A percentile compares a stretch with the other conserved stretches of the same genome.
phyloP scores from a whole-genome alignment of 306 rosid genomes.

The Chamaecrista fasciculata region DNA sequence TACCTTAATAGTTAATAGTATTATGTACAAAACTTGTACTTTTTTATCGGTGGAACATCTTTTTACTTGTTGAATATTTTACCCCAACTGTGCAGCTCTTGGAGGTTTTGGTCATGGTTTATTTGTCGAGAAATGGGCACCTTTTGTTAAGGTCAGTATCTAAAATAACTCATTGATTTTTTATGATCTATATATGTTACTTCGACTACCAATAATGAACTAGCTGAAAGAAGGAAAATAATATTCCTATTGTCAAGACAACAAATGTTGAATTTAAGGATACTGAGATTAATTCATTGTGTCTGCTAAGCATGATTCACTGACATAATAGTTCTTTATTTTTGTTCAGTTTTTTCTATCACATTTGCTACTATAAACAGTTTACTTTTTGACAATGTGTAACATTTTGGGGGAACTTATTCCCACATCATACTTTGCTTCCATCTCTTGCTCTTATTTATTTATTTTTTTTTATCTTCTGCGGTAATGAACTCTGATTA shows the following conservation, averaged over 20 bases:
- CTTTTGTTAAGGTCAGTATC: constrained; percentile 50
- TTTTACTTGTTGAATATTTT: not conserved
- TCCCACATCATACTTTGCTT: constrained; percentile 14
- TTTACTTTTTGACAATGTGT: not conserved
- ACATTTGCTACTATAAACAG: not conserved
- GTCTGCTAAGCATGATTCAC: not conserved
- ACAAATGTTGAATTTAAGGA: not conserved
- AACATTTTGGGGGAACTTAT: not conserved
- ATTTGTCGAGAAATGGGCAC: constrained; percentile 93
- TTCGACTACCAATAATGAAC: constrained; percentile 10
- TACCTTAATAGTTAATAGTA: not conserved
- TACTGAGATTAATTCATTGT: constrained; percentile 6
- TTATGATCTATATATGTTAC: not conserved
- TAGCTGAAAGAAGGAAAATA: constrained; percentile 14
- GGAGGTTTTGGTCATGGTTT: constrained; percentile 78
- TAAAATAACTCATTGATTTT: not conserved
- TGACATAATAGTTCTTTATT: not conserved
- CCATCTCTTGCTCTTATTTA: not conserved
- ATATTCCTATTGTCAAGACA: constrained; percentile 8
- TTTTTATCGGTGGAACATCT: constrained; percentile 1
- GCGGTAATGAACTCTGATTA: not conserved
- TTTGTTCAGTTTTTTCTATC: not conserved
- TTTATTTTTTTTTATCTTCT: not conserved
- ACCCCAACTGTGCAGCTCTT: constrained; percentile 53
- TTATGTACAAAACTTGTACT: not conserved